Conservation (phyloP, 768 basidiomycete species). For the Gyrodon lividus region DNA sequence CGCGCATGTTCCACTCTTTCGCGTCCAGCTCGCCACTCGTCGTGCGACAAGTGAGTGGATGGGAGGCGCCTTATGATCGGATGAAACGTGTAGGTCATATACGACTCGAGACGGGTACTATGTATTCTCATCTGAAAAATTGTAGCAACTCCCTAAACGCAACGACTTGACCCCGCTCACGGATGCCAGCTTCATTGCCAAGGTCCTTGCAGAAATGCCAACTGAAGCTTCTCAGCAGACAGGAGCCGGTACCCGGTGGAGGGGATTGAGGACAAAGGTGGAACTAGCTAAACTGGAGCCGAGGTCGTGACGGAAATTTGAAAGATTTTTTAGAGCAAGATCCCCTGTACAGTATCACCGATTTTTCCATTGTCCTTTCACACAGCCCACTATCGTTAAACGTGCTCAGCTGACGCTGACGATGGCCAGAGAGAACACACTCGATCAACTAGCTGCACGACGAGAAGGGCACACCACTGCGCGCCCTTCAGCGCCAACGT, state of each 20-base stretch:
- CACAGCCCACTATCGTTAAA: too few relatives aligned
- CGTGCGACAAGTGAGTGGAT: constrained; percentile 80
- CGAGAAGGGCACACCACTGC: too few relatives aligned
- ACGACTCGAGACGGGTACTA: not conserved
- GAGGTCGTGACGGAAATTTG: constrained; percentile 1
- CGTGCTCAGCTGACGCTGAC: too few relatives aligned
- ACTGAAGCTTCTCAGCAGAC: constrained; percentile 52
- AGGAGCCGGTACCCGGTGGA: constrained; percentile 81
- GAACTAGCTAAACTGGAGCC: constrained; percentile 44
- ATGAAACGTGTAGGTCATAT: constrained; percentile 64
- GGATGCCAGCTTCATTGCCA: constrained; percentile 79
- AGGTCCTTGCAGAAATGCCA: constrained; percentile 64
- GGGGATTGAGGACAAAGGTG: constrained; percentile 66
- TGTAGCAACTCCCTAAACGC: constrained; percentile 63
- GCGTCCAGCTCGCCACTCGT: constrained; percentile 55
- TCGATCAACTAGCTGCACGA: too few relatives aligned
- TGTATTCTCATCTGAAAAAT: not conserved
- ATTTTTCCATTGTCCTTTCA: not conserved
- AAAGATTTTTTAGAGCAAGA: constrained; percentile 1
- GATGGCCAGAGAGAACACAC: too few relatives aligned
- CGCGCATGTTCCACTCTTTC: constrained; percentile 87
- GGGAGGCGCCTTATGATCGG: constrained; percentile 86
- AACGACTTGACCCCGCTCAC: constrained; percentile 89
- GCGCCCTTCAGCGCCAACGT: too few relatives aligned
- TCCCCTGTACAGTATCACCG: not conserved